Percentiles rank a stretch among this genome's conserved stretches.
These are phyloP conservation scores for Termitomyces sp. DNA, from an alignment of 1,284 basidiomycete species.

Conservation along the genomic window DNA sequence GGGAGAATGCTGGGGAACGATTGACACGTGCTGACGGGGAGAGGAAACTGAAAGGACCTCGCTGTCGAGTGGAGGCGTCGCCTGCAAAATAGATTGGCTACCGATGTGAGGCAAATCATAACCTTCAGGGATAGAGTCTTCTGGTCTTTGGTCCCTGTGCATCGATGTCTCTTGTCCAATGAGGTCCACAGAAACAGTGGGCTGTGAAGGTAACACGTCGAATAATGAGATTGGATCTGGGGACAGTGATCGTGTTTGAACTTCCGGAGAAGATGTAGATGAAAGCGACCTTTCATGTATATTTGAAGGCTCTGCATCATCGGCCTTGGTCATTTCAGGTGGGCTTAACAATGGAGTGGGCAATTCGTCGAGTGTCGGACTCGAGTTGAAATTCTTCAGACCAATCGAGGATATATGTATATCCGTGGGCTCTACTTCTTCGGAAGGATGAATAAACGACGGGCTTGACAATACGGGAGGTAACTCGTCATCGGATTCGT, in stretches of 20 bases:
- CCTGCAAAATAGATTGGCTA: background rate
- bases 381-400: background rate
- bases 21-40: slow-evolving; percentile 2
- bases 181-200: background rate
- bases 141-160: background rate
- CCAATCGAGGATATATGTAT: background rate
- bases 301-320: background rate
- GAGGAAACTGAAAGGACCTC: background rate
- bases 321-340: background rate
- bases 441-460: background rate
- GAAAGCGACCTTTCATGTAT: background rate
- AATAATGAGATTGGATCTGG: slow-evolving; percentile 17
- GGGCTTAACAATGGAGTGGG: background rate
- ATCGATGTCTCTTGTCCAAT: background rate
- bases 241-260: slow-evolving; percentile 10
- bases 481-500: slow-evolving; percentile 1
- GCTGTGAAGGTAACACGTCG: background rate
- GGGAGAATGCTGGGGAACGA: background rate
- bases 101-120: background rate
- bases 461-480: slow-evolving; percentile 2
- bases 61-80: background rate
- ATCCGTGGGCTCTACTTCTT: background rate
- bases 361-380: background rate
- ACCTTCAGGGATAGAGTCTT: background rate
- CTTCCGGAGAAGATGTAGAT: background rate